These are phyloP conservation scores for Plectranthus barbatus DNA, from an alignment of 257 asterid genomes.

Conservation along the genomic window DNA sequence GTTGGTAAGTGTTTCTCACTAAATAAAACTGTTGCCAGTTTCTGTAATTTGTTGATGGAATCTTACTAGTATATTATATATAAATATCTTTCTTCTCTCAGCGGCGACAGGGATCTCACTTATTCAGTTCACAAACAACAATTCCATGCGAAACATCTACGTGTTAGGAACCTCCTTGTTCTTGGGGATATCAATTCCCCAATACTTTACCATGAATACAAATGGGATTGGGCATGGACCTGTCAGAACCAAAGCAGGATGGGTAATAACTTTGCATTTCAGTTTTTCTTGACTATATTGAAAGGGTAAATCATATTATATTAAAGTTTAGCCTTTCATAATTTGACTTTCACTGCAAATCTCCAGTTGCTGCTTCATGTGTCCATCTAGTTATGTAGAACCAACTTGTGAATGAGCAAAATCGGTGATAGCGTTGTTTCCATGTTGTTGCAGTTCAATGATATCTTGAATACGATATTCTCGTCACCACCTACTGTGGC, in stretches of 20 bases:
- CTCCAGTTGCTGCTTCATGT: neutral
- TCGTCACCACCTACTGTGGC: constrained; percentile 88
- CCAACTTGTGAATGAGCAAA: too few relatives aligned
- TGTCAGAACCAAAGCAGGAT: constrained; percentile 73
- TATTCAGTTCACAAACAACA: constrained; percentile 77
- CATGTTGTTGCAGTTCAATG: constrained; percentile 60
- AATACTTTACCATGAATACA: constrained; percentile 69
- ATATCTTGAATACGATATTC: constrained; percentile 75
- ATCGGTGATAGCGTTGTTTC: neutral
- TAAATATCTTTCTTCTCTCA: constrained; percentile 29
- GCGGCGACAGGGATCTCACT: constrained; percentile 89
- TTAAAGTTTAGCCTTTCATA: neutral
- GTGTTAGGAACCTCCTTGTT: constrained; percentile 66
- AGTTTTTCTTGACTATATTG: neutral
- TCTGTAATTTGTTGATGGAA: neutral
- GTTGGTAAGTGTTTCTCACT: constrained; percentile 55
- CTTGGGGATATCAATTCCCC: constrained; percentile 83
- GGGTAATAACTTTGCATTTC: constrained; percentile 48
- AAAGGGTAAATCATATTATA: neutral
- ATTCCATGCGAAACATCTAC: constrained; percentile 89
- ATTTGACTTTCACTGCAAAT: neutral
- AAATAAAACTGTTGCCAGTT: neutral
- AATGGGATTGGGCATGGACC: constrained; percentile 81
- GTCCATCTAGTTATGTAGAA: neutral
- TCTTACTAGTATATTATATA: neutral